Evolutionary conservation across 306 rosid genomes (phyloP), one percentile per base, ranked within the genome.

Genomic region (Vigna angularis): DNA sequence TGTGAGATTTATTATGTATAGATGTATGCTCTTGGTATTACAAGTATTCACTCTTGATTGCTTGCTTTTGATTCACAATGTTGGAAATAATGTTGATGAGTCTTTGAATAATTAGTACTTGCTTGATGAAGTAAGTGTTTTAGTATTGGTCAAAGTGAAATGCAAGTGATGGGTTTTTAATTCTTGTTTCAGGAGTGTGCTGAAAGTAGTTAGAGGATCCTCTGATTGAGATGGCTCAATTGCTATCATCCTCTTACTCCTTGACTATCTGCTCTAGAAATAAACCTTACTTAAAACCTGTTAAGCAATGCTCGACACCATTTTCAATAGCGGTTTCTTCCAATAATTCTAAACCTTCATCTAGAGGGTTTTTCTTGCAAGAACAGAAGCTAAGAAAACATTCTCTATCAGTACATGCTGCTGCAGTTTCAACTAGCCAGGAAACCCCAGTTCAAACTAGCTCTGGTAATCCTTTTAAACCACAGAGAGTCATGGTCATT

Each of bases 401-500:
- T 49, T 85, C 32, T 22, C 24, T 64, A 9, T 80, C 64, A 14
- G 81, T 87, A 34, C 83, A 36, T n/a, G 96, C 91, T 20, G 49
- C 91, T 51, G 76, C 98, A 1, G 77, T 90, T 79, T 85, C 98
- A 45, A 68, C 88, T 10, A 80, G 79, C 38, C 80, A 62, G 84
- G 90, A 89, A 72, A 75, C 91, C 64, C 85, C 91, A 38, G 82
- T 66, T 81, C 87, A 90, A 83, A 82, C 91, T 32, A 85, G 79
- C 76, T 85, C 85, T 0, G 68, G 76, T n/a, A 86, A 71, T 57
- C 85, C 86, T 77, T 86, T 86, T 22, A 95, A 92, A 80, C 70
- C 95, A 20, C 80, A 88, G 78, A 85, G 95, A 24, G 97, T 89
- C 45, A 88, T 95, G 97, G 93, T 95, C 82, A 88, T 95, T 57